Conservation (phyloP, 202 grass and related monocot species). For the Hordeum pubiflorum region DNA sequence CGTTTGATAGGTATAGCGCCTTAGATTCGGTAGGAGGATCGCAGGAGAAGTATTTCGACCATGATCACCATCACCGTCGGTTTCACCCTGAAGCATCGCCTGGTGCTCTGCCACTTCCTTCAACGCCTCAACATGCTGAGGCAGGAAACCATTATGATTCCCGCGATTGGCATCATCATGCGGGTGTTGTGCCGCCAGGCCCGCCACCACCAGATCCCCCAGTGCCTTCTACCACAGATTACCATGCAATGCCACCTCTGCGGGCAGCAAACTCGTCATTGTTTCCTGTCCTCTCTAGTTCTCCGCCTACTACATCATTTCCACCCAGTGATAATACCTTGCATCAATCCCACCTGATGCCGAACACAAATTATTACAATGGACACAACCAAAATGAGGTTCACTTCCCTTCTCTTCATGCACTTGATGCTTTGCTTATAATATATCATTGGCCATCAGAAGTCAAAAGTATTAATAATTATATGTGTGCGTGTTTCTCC, state of each 20-base stretch:
- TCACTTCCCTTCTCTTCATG: neutral
- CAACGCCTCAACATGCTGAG: conserved; percentile 12
- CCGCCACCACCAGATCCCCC: conserved; percentile 18
- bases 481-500: conserved; percentile 5
- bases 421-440: neutral
- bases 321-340: conserved; percentile 23
- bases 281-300: conserved; percentile 57
- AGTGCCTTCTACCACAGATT: conserved; percentile 27
- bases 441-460: conserved; percentile 1
- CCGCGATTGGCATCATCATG: conserved; percentile 21
- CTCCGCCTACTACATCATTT: neutral
- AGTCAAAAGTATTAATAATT: conserved; percentile 22
- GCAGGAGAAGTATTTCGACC: conserved; percentile 16
- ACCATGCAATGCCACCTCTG: conserved; percentile 14
- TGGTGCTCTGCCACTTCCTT: conserved; percentile 1
- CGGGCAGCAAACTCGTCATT: conserved; percentile 18
- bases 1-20: conserved; percentile 4
- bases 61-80: conserved; percentile 30
- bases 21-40: conserved; percentile 18
- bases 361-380: conserved; percentile 29
- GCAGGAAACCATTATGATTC: conserved; percentile 11
- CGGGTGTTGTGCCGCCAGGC: neutral
- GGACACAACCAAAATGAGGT: conserved; percentile 31
- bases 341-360: conserved; percentile 25
- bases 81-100: conserved; percentile 13